A percentile compares a stretch with the other conserved stretches of the same genome.
Evolutionary conservation across 2,329 filamentous ascomycete genomes (phyloP).

Genomic region (Ascochyta koolunga): DNA sequence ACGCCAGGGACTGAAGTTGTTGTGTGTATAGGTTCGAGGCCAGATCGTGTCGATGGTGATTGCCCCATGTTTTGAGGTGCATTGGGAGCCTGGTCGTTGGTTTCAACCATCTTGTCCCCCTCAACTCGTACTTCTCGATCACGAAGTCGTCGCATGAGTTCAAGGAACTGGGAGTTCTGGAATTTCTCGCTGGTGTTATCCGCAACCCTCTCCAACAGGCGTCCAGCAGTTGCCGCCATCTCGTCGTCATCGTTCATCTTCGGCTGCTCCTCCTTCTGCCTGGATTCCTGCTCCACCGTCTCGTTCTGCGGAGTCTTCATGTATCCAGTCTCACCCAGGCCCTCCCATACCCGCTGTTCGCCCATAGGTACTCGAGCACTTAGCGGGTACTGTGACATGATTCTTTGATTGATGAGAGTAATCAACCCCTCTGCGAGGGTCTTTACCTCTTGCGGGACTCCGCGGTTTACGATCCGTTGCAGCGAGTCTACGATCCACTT

Average conservation of each 20-base stretch:
- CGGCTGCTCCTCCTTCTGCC: slow-evolving; percentile 38
- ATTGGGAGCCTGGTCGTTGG: slow-evolving; percentile 34
- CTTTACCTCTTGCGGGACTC: slow-evolving; percentile 34
- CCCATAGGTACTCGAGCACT: slow-evolving; percentile 25
- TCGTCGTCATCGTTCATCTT: slow-evolving; percentile 63
- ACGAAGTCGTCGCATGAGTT: slow-evolving; percentile 76
- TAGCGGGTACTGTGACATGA: slow-evolving; percentile 47
- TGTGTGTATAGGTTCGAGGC: slow-evolving; percentile 1
- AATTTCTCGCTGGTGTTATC: slow-evolving; percentile 76
- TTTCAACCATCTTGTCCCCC: slow-evolving; percentile 70
- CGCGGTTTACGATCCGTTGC: slow-evolving; percentile 34
- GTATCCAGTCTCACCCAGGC: slow-evolving; percentile 40
- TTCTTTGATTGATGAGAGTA: slow-evolving; percentile 39
- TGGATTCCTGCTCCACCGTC: slow-evolving; percentile 30
- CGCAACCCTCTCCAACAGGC: slow-evolving; percentile 71
- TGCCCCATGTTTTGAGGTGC: background rate
- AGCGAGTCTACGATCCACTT: slow-evolving; percentile 42
- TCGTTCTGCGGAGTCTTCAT: slow-evolving; percentile 29
- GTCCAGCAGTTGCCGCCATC: slow-evolving; percentile 72
- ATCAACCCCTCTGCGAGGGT: slow-evolving; percentile 36
- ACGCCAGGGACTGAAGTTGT: slow-evolving; percentile 29
- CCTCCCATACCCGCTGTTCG: slow-evolving; percentile 36
- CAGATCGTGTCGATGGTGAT: background rate
- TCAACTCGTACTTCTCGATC: slow-evolving; percentile 75
- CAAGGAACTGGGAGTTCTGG: slow-evolving; percentile 76